Percentiles rank a stretch among this genome's conserved stretches.
phyloP scores from a whole-genome alignment of 2,329 filamentous ascomycete genomes.

The Cercospora zeina region DNA sequence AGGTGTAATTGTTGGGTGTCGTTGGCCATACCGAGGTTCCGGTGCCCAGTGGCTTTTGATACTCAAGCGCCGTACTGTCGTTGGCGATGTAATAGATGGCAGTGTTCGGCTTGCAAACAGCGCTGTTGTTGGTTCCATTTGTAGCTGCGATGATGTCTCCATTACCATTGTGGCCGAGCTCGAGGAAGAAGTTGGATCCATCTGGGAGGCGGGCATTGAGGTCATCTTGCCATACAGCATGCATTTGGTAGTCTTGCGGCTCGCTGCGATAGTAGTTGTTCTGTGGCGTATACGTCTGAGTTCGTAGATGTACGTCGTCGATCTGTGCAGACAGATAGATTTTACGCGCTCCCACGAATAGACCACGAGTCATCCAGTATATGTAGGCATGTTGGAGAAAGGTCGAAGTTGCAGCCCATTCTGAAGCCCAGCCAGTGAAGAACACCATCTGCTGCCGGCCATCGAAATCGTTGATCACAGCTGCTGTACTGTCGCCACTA shows the following conservation, averaged over 20 bases:
- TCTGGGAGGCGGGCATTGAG: conserved; percentile 14
- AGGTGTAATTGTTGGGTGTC: conserved; percentile 11
- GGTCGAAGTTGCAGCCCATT: conserved; percentile 15
- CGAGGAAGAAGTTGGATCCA: conserved; percentile 12
- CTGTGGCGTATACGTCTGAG: conserved; percentile 9
- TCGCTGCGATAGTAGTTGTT: conserved; percentile 15
- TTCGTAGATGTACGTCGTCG: conserved; percentile 18
- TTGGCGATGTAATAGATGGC: conserved; percentile 16
- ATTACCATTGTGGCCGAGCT: conserved; percentile 19
- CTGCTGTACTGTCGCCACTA: conserved; percentile 5
- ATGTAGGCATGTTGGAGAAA: conserved; percentile 20
- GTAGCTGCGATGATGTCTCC: conserved; percentile 17
- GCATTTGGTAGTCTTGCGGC: conserved; percentile 15
- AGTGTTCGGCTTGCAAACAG: conserved; percentile 14
- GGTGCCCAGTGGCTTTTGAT: conserved; percentile 15
- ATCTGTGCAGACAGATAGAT: conserved; percentile 11
- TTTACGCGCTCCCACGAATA: conserved; percentile 17
- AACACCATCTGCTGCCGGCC: conserved; percentile 20
- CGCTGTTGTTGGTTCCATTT: conserved; percentile 3
- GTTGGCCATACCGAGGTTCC: conserved; percentile 13
- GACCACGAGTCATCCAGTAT: conserved; percentile 20
- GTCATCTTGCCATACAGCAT: conserved; percentile 14
- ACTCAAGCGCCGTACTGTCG: conserved; percentile 10
- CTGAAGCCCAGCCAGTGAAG: conserved; percentile 18
- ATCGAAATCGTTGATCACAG: conserved; percentile 18